Percentiles rank a stretch among this genome's conserved stretches.
Conservation (phyloP, 2,329 filamentous ascomycete genomes). For the Cadophora gregata region DNA sequence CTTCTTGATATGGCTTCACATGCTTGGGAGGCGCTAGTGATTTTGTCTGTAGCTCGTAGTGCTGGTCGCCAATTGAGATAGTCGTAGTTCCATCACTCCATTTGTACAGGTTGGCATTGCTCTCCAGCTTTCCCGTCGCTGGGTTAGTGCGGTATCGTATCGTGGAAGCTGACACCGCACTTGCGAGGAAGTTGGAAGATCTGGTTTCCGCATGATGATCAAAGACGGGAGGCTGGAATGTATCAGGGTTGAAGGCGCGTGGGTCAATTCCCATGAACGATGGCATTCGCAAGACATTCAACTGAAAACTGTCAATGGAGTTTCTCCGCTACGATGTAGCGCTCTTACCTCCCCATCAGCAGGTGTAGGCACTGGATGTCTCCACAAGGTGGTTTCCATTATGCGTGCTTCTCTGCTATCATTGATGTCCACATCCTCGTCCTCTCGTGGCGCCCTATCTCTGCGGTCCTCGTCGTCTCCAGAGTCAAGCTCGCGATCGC, state of each 20-base stretch:
- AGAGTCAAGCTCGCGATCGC: constrained; percentile 67
- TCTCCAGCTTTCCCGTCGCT: constrained; percentile 68
- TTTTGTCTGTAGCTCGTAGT: constrained; percentile 78
- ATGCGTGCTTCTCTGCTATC: constrained; percentile 55
- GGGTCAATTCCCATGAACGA: constrained; percentile 75
- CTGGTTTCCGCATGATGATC: constrained; percentile 57
- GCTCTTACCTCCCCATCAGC: constrained; percentile 69
- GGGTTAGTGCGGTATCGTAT: constrained; percentile 73
- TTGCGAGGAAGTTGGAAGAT: constrained; percentile 58
- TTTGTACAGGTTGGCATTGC: constrained; percentile 75
- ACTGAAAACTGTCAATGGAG: constrained; percentile 50
- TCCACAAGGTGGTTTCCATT: constrained; percentile 67
- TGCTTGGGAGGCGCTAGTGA: constrained; percentile 64
- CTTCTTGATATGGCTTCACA: constrained; percentile 64
- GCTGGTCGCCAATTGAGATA: constrained; percentile 74
- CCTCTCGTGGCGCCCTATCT: constrained; percentile 58
- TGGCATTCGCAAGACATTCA: constrained; percentile 74
- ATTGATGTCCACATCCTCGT: constrained; percentile 51
- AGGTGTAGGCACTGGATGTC: constrained; percentile 73
- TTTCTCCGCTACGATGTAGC: neutral
- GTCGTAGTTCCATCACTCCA: constrained; percentile 84
- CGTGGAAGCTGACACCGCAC: constrained; percentile 65
- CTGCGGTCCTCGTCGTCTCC: constrained; percentile 66
- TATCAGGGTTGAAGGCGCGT: constrained; percentile 67
- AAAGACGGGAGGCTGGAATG: constrained; percentile 67